phyloP scores from a whole-genome alignment of 2,329 filamentous ascomycete genomes.

The Fusarium nelsonii region DNA sequence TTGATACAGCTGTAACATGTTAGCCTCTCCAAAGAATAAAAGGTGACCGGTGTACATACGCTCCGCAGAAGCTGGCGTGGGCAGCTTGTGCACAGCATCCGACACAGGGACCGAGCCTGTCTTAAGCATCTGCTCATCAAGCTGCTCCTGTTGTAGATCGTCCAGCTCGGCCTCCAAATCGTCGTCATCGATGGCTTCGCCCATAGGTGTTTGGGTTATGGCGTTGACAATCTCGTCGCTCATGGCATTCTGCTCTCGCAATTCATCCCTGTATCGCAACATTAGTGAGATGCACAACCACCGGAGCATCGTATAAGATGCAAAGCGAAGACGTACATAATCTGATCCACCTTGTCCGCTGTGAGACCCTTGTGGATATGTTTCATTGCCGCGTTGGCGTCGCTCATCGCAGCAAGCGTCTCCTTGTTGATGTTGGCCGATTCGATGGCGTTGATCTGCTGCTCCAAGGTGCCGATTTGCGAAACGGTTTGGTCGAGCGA shows the following conservation, averaged over 20 bases:
- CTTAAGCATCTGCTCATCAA: conserved; percentile 94
- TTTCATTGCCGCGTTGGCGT: conserved; percentile 90
- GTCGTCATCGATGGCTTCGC: conserved; percentile 81
- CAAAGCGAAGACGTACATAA: conserved; percentile 75
- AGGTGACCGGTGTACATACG: conserved; percentile 66
- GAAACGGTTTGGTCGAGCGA: conserved; percentile 89
- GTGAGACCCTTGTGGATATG: conserved; percentile 91
- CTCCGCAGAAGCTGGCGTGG: conserved; percentile 78
- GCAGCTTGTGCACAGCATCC: conserved; percentile 82
- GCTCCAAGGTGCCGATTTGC: conserved; percentile 92
- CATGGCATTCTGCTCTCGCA: conserved; percentile 91
- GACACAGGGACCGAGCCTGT: conserved; percentile 86
- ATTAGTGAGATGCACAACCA: conserved; percentile 50
- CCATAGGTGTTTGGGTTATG: conserved; percentile 78
- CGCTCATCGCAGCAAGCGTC: conserved; percentile 94
- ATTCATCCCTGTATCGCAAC: conserved; percentile 76
- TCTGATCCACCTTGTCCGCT: conserved; percentile 93
- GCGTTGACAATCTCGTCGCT: conserved; percentile 92
- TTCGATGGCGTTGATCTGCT: conserved; percentile 97
- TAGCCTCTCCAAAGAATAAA: conserved; percentile 14
- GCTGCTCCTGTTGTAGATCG: conserved; percentile 86
- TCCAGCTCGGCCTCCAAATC: conserved; percentile 90
- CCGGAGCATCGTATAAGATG: background rate
- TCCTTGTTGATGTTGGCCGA: conserved; percentile 99
- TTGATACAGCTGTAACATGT: conserved; percentile 50